Conservation (phyloP, 768 basidiomycete genomes). For the Trametes sanguinea region DNA sequence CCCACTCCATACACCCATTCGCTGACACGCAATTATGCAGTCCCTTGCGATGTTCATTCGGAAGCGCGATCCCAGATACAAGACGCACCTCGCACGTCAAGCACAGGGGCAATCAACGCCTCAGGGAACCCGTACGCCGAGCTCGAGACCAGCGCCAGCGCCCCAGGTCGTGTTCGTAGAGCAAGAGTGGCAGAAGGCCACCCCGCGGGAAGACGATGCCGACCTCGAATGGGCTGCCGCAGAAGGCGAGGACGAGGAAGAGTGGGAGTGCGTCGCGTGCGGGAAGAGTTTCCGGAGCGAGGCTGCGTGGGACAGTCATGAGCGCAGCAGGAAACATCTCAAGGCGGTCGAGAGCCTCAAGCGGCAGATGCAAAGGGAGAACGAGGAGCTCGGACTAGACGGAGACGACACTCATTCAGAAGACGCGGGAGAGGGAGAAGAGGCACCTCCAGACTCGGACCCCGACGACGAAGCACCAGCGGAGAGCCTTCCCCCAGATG, state of each 20-base stretch:
- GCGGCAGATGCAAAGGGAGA: slow-evolving; percentile 75
- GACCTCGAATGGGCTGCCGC: slow-evolving; percentile 78
- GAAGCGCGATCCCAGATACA: slow-evolving; percentile 90
- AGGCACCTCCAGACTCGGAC: neutral
- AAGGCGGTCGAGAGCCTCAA: slow-evolving; percentile 82
- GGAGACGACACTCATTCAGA: slow-evolving; percentile 32
- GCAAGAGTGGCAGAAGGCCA: slow-evolving; percentile 87
- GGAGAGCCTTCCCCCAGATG: neutral
- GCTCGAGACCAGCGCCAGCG: slow-evolving; percentile 30
- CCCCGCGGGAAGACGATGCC: slow-evolving; percentile 42
- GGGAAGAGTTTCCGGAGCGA: slow-evolving; percentile 87
- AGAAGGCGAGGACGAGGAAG: slow-evolving; percentile 71
- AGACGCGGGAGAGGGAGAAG: slow-evolving; percentile 15
- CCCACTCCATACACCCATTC: slow-evolving; percentile 1
- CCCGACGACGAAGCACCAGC: slow-evolving; percentile 13
- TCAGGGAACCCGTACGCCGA: slow-evolving; percentile 24
- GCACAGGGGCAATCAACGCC: slow-evolving; percentile 35
- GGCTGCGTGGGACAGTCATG: slow-evolving; percentile 95
- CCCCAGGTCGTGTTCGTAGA: slow-evolving; percentile 60
- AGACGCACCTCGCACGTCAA: slow-evolving; percentile 55
- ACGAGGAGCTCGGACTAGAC: slow-evolving; percentile 60
- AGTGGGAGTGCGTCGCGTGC: slow-evolving; percentile 97
- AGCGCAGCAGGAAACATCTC: slow-evolving; percentile 91
- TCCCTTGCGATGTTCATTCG: slow-evolving; percentile 73
- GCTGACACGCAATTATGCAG: slow-evolving; percentile 38